Base-by-base conservation (phyloP, 2,329 filamentous ascomycete species). In the Penicillium sp. region DNA sequence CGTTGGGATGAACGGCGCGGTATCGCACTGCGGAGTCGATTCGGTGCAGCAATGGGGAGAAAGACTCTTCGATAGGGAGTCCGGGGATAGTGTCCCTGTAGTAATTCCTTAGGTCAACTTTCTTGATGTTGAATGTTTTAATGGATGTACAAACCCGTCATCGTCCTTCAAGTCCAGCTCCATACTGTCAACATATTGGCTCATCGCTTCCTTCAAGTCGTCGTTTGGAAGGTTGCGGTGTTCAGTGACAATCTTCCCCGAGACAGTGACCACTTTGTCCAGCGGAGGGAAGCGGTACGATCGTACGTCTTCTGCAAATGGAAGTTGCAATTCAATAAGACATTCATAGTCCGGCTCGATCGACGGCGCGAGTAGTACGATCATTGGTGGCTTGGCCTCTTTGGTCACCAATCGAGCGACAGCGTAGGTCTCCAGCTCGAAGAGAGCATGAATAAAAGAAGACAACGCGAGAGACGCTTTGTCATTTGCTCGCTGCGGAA, bases 261-360 rank as follows among this genome's bases (percentile, higher is more conserved):
- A 90, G n/a, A 95, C 81, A 0, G 92, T 96, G 53, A 96, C 76
- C 25, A 97, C 87, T 55, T 84, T 88, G 67, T 96, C 92, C 10
- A 99, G 76, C 0, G 92, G 90, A 5, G 94, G 91, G 60, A 99
- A 99, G 51, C 86, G 87, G 69, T 96, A 97, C n/a, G 81, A 81
- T 31, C 94, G 84, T 43, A 96, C 79, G 66, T 99, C 94, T 75
- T 99, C 94, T 2, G 90, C 87, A 64, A 96, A 99, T 0, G 94
- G 94, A 5, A 97, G 78, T 31, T 94, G 90, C 1, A 95, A 81
- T 66, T 99, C 94, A 56, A 96, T 85, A 2, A 99, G 79, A 62
- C 89, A 92, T 69, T 96, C 92, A 58, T 89, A 84, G 24, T 89
- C 86, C 2, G 81, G 77, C 55, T 95, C 89, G 53, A 96, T 85